These are phyloP conservation scores for Penicillium subrubescens DNA, from an alignment of 495 filamentous ascomycete genomes.

Conservation along the genomic window DNA sequence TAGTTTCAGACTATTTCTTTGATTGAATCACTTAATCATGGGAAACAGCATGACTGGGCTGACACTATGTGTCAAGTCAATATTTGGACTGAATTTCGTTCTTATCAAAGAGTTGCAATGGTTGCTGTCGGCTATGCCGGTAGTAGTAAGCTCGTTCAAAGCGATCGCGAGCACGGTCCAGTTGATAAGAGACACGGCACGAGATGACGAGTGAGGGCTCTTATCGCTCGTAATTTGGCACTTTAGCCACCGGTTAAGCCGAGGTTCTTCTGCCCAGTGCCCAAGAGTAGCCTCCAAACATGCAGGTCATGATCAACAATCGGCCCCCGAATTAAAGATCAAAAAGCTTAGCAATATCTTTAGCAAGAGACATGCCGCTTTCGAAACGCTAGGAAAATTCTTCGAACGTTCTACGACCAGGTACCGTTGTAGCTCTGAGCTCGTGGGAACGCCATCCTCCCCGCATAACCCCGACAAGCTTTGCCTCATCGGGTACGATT, in stretches of 20 bases:
- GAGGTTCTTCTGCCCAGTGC: not conserved
- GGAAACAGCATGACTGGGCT: not conserved
- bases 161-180: not conserved
- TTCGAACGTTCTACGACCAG: not conserved
- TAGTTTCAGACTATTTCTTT: not conserved
- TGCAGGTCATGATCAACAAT: not conserved
- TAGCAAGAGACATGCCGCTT: not conserved
- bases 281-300: not conserved
- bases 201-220: not conserved
- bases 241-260: not conserved
- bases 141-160: not conserved
- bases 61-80: not conserved
- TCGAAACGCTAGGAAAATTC: not conserved
- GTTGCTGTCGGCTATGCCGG: not conserved
- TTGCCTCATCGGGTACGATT: not conserved
- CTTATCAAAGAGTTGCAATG: not conserved
- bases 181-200: not conserved
- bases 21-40: not conserved
- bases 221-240: not conserved
- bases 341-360: slow-evolving; percentile 3
- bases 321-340: not conserved
- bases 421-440: not conserved
- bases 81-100: not conserved
- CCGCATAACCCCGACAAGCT: not conserved
- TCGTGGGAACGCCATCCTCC: not conserved